Conservation (phyloP, 345 rosid genomes). For the Atalantia buxifolia region DNA sequence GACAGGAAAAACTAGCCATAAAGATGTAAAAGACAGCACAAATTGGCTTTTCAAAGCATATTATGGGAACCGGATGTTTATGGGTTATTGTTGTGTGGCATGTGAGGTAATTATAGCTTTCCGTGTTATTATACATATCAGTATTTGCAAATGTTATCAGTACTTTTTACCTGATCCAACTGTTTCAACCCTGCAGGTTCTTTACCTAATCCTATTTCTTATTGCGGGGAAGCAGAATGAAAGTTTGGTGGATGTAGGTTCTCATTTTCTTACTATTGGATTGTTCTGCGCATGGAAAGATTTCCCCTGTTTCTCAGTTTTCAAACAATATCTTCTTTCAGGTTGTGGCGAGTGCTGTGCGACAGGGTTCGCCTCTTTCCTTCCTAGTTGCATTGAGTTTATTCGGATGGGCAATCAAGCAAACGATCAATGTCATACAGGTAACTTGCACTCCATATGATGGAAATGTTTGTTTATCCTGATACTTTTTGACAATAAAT, state of each 20-base stretch:
- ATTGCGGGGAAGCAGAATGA: slow-evolving; percentile 54
- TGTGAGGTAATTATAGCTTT: slow-evolving; percentile 63
- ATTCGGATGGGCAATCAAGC: slow-evolving; percentile 88
- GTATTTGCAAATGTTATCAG: background rate
- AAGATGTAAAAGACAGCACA: slow-evolving; percentile 91
- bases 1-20: slow-evolving; percentile 81
- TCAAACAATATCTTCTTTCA: slow-evolving; percentile 27
- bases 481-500: background rate
- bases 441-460: slow-evolving; percentile 28
- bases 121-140: background rate
- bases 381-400: slow-evolving; percentile 52
- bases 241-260: slow-evolving; percentile 57
- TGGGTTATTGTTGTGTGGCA: slow-evolving; percentile 89
- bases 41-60: slow-evolving; percentile 89
- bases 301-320: slow-evolving; percentile 8
- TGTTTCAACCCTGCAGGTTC: slow-evolving; percentile 47
- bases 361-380: slow-evolving; percentile 46
- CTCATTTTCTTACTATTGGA: slow-evolving; percentile 11
- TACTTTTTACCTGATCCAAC: slow-evolving; percentile 8
- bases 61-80: slow-evolving; percentile 92
- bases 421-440: slow-evolving; percentile 77
- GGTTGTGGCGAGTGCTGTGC: slow-evolving; percentile 45
- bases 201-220: slow-evolving; percentile 79
- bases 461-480: background rate
- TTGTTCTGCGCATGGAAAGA: background rate